Conservation (phyloP, 2,329 filamentous ascomycete species). For the Clarireedia paspali region DNA sequence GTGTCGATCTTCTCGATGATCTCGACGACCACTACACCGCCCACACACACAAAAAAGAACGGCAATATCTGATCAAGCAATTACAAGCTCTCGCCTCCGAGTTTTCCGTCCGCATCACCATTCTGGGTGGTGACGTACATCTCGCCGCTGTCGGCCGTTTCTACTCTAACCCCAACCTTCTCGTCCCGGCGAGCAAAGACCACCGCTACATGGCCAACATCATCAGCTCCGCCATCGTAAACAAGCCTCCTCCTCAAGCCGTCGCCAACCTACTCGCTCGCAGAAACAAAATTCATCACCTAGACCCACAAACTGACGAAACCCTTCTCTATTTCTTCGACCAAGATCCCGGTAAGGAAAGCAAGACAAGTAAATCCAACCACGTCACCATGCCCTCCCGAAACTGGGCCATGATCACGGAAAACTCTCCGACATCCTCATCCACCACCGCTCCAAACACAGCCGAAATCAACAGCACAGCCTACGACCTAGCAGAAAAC, state of each 20-base stretch:
- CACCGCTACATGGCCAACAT: constrained; percentile 96
- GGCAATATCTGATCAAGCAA: constrained; percentile 67
- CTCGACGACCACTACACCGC: constrained; percentile 96
- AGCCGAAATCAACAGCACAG: not conserved
- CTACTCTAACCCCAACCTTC: constrained; percentile 80
- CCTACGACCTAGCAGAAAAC: constrained; percentile 21
- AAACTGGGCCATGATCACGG: constrained; percentile 86
- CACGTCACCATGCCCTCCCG: constrained; percentile 84
- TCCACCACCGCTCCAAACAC: constrained; percentile 25
- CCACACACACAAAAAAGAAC: constrained; percentile 83
- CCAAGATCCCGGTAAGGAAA: constrained; percentile 71
- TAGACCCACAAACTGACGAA: constrained; percentile 71
- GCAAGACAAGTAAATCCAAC: constrained; percentile 69
- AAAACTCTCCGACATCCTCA: constrained; percentile 57
- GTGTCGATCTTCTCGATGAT: constrained; percentile 85
- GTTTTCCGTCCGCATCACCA: constrained; percentile 83
- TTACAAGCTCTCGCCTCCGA: constrained; percentile 78
- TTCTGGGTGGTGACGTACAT: constrained; percentile 90
- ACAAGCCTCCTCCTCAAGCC: constrained; percentile 81
- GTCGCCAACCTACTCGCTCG: constrained; percentile 90
- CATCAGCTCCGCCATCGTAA: constrained; percentile 89
- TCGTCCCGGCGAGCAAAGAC: constrained; percentile 78
- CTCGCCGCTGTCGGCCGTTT: constrained; percentile 89
- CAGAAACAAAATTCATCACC: constrained; percentile 73
- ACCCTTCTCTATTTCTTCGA: constrained; percentile 90